phyloP scores from a whole-genome alignment of 345 rosid species.

The Garcia nutans region DNA sequence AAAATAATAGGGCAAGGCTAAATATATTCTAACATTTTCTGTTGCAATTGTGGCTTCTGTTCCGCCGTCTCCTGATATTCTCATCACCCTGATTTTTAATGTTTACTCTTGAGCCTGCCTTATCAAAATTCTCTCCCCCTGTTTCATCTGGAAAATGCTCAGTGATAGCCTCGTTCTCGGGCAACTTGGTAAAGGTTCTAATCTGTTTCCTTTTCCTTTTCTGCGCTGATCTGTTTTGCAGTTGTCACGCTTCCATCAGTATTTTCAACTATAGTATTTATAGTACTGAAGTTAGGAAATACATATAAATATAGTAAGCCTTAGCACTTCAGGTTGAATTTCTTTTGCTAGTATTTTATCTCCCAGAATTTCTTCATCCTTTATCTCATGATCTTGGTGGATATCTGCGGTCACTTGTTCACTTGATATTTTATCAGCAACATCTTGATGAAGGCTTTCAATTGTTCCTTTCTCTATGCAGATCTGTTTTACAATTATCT shows the following conservation, averaged over 20 bases:
- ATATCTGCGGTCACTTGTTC: no score
- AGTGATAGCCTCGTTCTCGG: slow-evolving; percentile 23
- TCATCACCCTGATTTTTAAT: slow-evolving; percentile 13
- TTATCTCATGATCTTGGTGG: slow-evolving; percentile 22
- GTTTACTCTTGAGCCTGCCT: slow-evolving; percentile 6
- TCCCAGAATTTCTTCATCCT: slow-evolving; percentile 19
- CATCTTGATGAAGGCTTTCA: neutral
- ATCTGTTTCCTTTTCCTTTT: no score
- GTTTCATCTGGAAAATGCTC: slow-evolving; percentile 23
- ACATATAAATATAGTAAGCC: slow-evolving; percentile 1
- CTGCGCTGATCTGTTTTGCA: neutral
- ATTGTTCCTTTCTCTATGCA: neutral
- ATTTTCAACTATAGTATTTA: neutral
- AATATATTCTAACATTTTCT: slow-evolving; percentile 43
- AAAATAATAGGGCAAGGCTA: neutral
- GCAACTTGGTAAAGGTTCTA: neutral
- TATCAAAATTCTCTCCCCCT: slow-evolving; percentile 16
- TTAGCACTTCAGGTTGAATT: slow-evolving; percentile 36
- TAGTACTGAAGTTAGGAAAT: neutral
- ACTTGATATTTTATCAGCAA: neutral
- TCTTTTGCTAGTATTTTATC: slow-evolving; percentile 13
- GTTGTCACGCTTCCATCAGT: neutral
- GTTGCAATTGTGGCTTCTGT: slow-evolving; percentile 23
- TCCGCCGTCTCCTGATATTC: slow-evolving; percentile 21
- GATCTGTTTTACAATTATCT: neutral